phyloP scores from a whole-genome alignment of 345 rosid species.

The Nephelium lappaceum region DNA sequence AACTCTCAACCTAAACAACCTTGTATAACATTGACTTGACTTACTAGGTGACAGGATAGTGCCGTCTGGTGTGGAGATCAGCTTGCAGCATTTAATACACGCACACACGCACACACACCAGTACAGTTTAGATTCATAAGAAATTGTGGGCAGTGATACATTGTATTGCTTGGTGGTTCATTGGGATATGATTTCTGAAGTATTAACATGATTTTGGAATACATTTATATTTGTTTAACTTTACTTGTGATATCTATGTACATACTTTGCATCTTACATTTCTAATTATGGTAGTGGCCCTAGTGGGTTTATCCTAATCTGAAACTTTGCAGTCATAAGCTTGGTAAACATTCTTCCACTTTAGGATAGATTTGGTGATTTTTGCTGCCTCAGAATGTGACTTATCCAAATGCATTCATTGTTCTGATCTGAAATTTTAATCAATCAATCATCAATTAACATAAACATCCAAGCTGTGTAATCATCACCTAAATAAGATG shows the following conservation, averaged over 20 bases:
- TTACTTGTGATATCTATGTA: not conserved
- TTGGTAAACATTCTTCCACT: not conserved
- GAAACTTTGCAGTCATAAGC: not conserved
- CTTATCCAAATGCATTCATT: not conserved
- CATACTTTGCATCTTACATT: not conserved
- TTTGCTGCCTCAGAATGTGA: not conserved
- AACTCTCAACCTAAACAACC: not conserved
- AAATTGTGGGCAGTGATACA: not conserved
- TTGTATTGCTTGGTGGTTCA: not conserved
- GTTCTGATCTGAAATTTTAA: not conserved
- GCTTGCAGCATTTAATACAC: not conserved
- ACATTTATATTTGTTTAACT: not conserved
- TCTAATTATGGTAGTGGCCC: not conserved
- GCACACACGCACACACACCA: too few species aligned
- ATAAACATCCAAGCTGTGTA: slow-evolving; percentile 1
- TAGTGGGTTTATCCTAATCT: not conserved
- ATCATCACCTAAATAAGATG: slow-evolving; percentile 8
- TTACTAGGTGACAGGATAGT: not conserved
- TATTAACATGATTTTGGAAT: not conserved
- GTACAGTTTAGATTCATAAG: not conserved
- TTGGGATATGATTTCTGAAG: not conserved
- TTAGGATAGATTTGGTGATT: not conserved
- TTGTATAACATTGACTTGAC: not conserved
- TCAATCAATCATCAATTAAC: not conserved
- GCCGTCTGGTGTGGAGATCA: not conserved